These are phyloP conservation scores for Hapsidospora chrysogenum DNA, from an alignment of 495 filamentous ascomycete species.

Conservation along the genomic window DNA sequence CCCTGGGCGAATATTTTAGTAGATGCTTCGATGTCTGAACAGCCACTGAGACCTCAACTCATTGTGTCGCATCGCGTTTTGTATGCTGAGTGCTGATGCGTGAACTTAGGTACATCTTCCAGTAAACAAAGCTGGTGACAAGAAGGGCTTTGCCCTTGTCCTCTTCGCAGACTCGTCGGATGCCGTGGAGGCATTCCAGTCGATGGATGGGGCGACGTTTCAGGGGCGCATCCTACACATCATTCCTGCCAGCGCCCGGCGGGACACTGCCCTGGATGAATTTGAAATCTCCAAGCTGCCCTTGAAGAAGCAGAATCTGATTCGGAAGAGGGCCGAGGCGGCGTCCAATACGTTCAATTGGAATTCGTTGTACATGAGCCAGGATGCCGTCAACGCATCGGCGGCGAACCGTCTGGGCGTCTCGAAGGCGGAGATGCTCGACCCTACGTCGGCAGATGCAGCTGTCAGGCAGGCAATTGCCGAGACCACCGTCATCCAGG, in stretches of 20 bases:
- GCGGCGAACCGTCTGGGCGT: constrained; percentile 75
- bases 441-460: constrained; percentile 84
- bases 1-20: constrained; percentile 46
- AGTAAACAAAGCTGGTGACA: constrained; percentile 43
- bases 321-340: constrained; percentile 66
- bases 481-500: constrained; percentile 90
- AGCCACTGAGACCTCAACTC: too few relatives aligned
- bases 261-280: constrained; percentile 69
- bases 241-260: constrained; percentile 63
- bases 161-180: constrained; percentile 51
- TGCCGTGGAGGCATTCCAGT: constrained; percentile 60
- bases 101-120: constrained; percentile 82
- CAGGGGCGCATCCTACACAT: constrained; percentile 87
- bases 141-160: constrained; percentile 83
- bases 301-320: constrained; percentile 80
- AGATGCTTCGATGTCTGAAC: constrained; percentile 39
- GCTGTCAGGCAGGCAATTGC: constrained; percentile 94
- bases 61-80: too few relatives aligned
- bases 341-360: constrained; percentile 72
- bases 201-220: constrained; percentile 65
- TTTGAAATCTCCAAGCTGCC: constrained; percentile 76
- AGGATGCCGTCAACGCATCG: constrained; percentile 88
- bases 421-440: constrained; percentile 75
- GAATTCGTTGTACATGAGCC: constrained; percentile 97
- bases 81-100: too few relatives aligned